Evolutionary conservation across 2,329 filamentous ascomycete species (phyloP), one percentile per base, ranked within the genome.

Genomic region (Stemphylium lycopersici): DNA sequence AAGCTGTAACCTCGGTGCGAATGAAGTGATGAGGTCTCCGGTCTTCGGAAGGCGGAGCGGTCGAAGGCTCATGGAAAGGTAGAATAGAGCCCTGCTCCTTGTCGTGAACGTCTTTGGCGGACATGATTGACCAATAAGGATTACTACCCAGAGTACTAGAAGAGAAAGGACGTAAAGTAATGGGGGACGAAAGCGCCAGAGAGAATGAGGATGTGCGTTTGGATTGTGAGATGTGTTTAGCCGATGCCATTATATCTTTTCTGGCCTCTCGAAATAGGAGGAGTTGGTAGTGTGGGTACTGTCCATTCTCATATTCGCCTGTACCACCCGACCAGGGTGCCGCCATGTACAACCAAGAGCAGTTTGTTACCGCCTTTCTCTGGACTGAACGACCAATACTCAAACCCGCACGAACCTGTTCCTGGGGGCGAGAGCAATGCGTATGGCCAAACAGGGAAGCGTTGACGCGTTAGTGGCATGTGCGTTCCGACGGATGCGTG

Each of bases 1-100:
- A 69, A 10, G 68, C 65, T 2, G 59, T 51, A 10, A 61, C 16
- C 36, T 70, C 69, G 7, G 55, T 60, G 4, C 63, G 62, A 29
- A 67, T 6, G 26, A 24, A 22, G 12, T 62, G 55, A 32, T 47
- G 29, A 1, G 32, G 36, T 3, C 36, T 41, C 6, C 32, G 20
- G 18, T 40, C 34, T 16, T 62, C 56, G 10, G 52, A 42, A 18
- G 47, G 55, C 38, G 55, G 41, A 33, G 46, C 22, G 11, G 51
- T 41, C 1, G 56, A 56, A 11, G 57, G 52, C 42, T 63, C 58
- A 26, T 67, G 63, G 11, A 57, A 51, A 8, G 61, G 61, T 1
- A 63, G 40, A 22, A 43, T 53, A 4, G 40, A 38, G 15, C 56
- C 37, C 1, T 48, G 37, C 15, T 34, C 45, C 18, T 58, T 58